Percentiles rank a stretch among this genome's conserved stretches.
Conservation (phyloP, 2,329 filamentous ascomycete species). For the Aspergillus melleus region DNA sequence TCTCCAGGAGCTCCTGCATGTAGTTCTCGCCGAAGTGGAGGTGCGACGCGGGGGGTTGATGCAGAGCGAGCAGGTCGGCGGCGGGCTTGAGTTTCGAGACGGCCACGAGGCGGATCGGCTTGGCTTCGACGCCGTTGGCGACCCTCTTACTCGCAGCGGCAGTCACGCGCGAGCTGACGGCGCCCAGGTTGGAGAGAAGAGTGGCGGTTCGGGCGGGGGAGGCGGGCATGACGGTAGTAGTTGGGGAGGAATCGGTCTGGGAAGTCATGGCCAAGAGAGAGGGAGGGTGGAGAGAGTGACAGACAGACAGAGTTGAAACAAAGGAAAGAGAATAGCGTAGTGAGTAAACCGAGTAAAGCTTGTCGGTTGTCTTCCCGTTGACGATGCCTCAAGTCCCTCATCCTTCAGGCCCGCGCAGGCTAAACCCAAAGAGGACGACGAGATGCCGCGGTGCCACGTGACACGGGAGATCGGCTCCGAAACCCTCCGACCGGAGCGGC, state of each 20-base stretch:
- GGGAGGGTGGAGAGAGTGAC: not conserved
- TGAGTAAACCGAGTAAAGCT: too few species aligned
- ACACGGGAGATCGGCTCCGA: conserved; percentile 12
- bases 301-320: too few species aligned
- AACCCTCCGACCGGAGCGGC: conserved; percentile 1
- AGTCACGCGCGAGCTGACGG: conserved; percentile 60
- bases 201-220: conserved; percentile 60
- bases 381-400: not conserved
- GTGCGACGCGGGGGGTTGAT: conserved; percentile 61
- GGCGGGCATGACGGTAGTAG: conserved; percentile 51
- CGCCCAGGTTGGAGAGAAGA: conserved; percentile 62
- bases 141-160: conserved; percentile 38
- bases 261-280: conserved; percentile 8
- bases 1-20: conserved; percentile 82
- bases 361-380: not conserved
- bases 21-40: conserved; percentile 97
- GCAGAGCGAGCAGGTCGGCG: conserved; percentile 83
- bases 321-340: too few species aligned
- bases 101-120: conserved; percentile 70
- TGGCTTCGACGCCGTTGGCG: conserved; percentile 7
- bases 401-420: not conserved
- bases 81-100: conserved; percentile 96
- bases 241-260: conserved; percentile 16
- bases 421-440: not conserved
- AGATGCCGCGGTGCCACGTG: conserved; percentile 9